phyloP scores from a whole-genome alignment of 2,329 filamentous ascomycete species.

The Fusarium camptoceras region DNA sequence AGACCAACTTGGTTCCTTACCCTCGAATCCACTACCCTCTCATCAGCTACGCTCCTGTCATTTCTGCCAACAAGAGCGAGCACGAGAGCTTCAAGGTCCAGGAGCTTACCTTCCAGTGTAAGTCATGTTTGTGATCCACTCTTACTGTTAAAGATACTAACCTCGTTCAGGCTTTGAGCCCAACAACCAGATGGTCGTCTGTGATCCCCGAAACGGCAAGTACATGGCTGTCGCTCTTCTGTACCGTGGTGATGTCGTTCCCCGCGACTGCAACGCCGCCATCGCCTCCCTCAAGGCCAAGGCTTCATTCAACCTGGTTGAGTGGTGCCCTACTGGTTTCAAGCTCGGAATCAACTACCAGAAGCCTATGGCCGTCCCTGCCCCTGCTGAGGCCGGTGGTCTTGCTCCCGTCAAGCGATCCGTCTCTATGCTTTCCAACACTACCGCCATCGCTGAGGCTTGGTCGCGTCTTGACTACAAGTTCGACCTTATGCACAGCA shows the following conservation, averaged over 20 bases:
- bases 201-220: conserved; percentile 79
- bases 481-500: conserved; percentile 83
- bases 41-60: conserved; percentile 78
- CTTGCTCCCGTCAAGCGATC: conserved; percentile 71
- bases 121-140: conserved; percentile 45
- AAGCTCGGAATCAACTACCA: conserved; percentile 83
- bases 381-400: conserved; percentile 65
- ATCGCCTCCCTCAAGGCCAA: conserved; percentile 77
- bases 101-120: conserved; percentile 81
- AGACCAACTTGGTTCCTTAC: conserved; percentile 80
- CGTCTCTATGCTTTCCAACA: conserved; percentile 80
- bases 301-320: conserved; percentile 77
- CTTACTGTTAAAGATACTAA: conserved; percentile 41
- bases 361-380: conserved; percentile 71
- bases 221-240: conserved; percentile 81
- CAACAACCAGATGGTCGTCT: conserved; percentile 84
- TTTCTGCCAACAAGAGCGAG: conserved; percentile 79
- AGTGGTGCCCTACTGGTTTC: conserved; percentile 82
- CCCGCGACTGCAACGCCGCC: conserved; percentile 75
- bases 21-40: conserved; percentile 80
- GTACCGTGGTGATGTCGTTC: conserved; percentile 78
- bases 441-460: conserved; percentile 78
- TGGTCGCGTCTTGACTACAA: conserved; percentile 80
- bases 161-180: conserved; percentile 72
- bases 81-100: conserved; percentile 90